Evolutionary conservation across 371 early-diverging fungal genomes (phyloP), one percentile per base, ranked within the genome.

Genomic region (Mortierella sp.): DNA sequence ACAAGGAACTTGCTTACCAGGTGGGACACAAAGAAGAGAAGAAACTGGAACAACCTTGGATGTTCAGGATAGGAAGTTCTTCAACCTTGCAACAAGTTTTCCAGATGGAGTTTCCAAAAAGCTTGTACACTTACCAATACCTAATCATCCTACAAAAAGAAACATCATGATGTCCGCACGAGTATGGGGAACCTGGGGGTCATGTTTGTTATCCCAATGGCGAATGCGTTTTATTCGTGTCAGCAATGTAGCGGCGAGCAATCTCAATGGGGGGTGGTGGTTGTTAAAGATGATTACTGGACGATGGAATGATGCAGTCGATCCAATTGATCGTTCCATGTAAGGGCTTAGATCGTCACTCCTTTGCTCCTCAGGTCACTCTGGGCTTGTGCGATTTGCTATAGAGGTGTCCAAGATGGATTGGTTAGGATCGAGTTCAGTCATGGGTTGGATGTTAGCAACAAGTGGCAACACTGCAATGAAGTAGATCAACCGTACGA

Each of bases 321-420:
- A n/a, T n/a, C n/a, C n/a, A n/a, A n/a, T n/a, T 31, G 21, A 25
- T n/a, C 19, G 19, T 37, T 54, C 60, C 14, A 10, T 22, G 13
- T 21, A 21, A 21, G 46, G 16, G 24, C 37, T 60, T 71, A 70
- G 44, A 81, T 59, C 48, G 62, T 52, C 43, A 89, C 80, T 53
- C 87, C 90, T 64, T 89, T 88, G 34, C 86, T 81, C 44, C 85
- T 78, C 62, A 88, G 71, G 67, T 88, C 88, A 44, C 69, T 66
- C 71, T 90, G 89, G 46, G 88, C 89, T 80, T 86, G 83, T 49
- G 83, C 63, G 60, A 90, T 88, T 83, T 88, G 86, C 86, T 90
- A 81, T 66, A 57, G 57, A 29, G 41, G 31, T 45, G n/a, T 0
- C 8, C 2, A 63, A 45, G 56, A 25, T 39, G 25, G 29, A 28